Conservation (phyloP, 75 land plant genomes). For the Pinus taeda region DNA sequence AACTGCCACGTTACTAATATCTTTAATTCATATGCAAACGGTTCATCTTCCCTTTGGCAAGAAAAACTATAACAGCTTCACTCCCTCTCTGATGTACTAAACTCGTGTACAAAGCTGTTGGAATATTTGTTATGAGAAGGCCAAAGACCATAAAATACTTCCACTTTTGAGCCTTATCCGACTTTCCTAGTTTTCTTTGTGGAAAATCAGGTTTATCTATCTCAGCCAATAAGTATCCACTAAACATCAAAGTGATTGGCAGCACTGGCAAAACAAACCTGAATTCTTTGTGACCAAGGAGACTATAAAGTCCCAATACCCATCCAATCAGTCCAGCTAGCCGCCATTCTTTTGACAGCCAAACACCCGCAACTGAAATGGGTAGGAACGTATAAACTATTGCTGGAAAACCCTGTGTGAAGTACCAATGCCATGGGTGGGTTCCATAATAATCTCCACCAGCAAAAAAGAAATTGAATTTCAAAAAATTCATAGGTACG, state of each 20-base stretch:
- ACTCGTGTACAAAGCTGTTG: constrained; percentile 89
- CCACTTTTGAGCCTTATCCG: constrained; percentile 14
- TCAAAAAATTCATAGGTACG: constrained; percentile 85
- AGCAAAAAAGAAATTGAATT: constrained; percentile 86
- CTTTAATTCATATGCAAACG: too few species aligned
- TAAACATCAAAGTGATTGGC: constrained; percentile 85
- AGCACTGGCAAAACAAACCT: constrained; percentile 87
- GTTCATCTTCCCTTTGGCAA: constrained; percentile 74
- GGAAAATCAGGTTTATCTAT: constrained; percentile 17
- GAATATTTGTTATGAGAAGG: constrained; percentile 74
- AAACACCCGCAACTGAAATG: constrained; percentile 59
- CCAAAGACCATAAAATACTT: constrained; percentile 22
- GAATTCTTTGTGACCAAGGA: constrained; percentile 96
- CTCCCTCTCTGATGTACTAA: constrained; percentile 94
- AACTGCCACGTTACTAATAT: too few species aligned
- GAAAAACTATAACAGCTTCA: constrained; percentile 78
- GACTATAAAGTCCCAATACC: constrained; percentile 85
- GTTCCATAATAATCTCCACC: constrained; percentile 98
- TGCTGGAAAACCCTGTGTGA: constrained; percentile 85
- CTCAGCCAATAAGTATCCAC: constrained; percentile 74
- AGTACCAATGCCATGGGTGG: constrained; percentile 98
- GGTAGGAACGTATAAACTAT: constrained; percentile 83
- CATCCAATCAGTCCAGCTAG: constrained; percentile 81
- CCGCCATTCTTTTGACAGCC: constrained; percentile 69
- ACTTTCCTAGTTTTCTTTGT: constrained; percentile 7